These are phyloP conservation scores for Alternaria tenuissima DNA, from an alignment of 2,329 filamentous ascomycete species.

Conservation along the genomic window DNA sequence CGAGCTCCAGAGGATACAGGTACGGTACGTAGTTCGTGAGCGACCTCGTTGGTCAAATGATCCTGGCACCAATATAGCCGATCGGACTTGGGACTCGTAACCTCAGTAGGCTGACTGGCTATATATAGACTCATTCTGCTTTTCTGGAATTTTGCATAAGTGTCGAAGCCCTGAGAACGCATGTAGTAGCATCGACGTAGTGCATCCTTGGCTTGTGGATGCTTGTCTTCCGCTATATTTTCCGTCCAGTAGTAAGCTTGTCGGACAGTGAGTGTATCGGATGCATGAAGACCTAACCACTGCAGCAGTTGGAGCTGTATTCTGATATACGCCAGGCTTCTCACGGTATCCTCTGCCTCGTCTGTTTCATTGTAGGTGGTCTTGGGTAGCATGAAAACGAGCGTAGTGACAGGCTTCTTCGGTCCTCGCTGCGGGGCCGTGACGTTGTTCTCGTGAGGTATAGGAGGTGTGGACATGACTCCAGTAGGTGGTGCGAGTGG, in stretches of 20 bases:
- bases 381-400: slow-evolving; percentile 18
- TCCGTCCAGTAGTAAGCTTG: slow-evolving; percentile 27
- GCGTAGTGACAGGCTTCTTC: slow-evolving; percentile 12
- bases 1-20: background rate
- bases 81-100: slow-evolving; percentile 4
- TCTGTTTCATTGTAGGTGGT: slow-evolving; percentile 29
- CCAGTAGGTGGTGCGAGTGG: no score
- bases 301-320: slow-evolving; percentile 28
- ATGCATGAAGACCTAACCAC: slow-evolving; percentile 15
- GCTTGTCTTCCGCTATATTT: slow-evolving; percentile 10
- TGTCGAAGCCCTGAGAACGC: slow-evolving; percentile 35
- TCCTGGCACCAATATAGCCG: slow-evolving; percentile 34
- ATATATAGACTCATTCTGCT: slow-evolving; percentile 24
- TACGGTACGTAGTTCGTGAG: background rate
- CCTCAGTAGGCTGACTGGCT: slow-evolving; percentile 11
- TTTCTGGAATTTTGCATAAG: slow-evolving; percentile 25
- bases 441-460: background rate
- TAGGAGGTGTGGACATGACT: background rate
- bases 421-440: background rate
- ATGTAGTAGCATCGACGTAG: slow-evolving; percentile 44
- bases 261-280: slow-evolving; percentile 20
- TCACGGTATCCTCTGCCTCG: slow-evolving; percentile 17
- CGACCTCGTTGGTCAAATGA: slow-evolving; percentile 10
- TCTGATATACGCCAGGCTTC: slow-evolving; percentile 25
- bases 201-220: slow-evolving; percentile 27